Conservation (phyloP, 495 filamentous ascomycete species). For the Ramalina peruviana region DNA sequence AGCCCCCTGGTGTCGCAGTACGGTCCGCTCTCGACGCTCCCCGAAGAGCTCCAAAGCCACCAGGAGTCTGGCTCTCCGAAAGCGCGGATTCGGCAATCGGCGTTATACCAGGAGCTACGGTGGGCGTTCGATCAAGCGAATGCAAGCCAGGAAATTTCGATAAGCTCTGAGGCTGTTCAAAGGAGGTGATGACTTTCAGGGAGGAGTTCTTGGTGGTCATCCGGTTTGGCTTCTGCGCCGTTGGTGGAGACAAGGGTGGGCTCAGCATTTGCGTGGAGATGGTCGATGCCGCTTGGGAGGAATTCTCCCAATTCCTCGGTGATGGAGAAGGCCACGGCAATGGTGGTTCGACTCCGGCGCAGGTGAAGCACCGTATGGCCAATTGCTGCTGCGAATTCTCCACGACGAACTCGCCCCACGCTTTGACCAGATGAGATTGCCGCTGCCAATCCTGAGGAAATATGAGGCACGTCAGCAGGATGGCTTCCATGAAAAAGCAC, state of each 20-base stretch:
- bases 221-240: conserved; percentile 18
- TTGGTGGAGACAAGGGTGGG: conserved; percentile 35
- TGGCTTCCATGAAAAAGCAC: conserved; percentile 80
- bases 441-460: conserved; percentile 76
- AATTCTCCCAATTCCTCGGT: conserved; percentile 24
- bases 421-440: conserved; percentile 70
- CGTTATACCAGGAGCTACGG: conserved; percentile 62
- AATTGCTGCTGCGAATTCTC: conserved; percentile 76
- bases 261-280: conserved; percentile 37
- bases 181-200: conserved; percentile 85
- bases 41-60: conserved; percentile 45
- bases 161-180: conserved; percentile 43
- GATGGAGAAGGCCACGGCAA: conserved; percentile 73
- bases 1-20: conserved; percentile 59
- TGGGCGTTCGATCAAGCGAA: conserved; percentile 60
- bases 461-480: conserved; percentile 63
- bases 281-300: conserved; percentile 45
- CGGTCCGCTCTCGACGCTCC: conserved; percentile 41
- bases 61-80: conserved; percentile 55
- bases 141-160: conserved; percentile 53
- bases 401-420: conserved; percentile 90
- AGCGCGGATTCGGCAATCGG: conserved; percentile 88
- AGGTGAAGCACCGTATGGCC: conserved; percentile 84
- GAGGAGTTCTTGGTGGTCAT: conserved; percentile 61
- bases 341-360: conserved; percentile 58